These are phyloP conservation scores for Nicotiana otophora DNA, from an alignment of 257 asterid genomes.

Conservation along the genomic window DNA sequence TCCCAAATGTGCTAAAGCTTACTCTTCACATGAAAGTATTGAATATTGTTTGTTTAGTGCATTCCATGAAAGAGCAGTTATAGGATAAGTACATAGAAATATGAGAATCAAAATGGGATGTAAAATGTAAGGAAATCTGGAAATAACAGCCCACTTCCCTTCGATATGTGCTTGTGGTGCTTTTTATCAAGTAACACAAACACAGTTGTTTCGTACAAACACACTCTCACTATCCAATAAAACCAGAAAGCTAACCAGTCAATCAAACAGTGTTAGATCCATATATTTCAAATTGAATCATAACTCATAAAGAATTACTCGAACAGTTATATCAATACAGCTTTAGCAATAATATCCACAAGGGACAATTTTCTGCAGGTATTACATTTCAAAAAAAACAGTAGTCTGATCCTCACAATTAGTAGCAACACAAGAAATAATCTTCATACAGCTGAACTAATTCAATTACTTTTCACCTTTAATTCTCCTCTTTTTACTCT, in stretches of 20 bases:
- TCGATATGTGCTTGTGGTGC: neutral
- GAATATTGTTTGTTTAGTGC: neutral
- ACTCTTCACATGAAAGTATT: neutral
- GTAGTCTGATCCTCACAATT: neutral
- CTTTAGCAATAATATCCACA: neutral
- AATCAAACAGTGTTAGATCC: neutral
- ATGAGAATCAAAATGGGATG: neutral
- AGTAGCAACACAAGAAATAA: neutral
- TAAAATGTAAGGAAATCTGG: neutral
- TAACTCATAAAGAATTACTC: neutral
- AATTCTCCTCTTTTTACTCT: slow-evolving; percentile 31
- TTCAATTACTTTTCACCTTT: slow-evolving; percentile 14
- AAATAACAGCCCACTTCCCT: neutral
- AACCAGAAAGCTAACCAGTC: neutral
- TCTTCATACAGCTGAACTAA: neutral
- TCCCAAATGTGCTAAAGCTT: neutral
- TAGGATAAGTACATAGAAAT: neutral
- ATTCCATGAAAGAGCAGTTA: neutral
- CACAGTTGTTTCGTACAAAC: neutral
- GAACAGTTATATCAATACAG: neutral
- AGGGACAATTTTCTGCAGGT: neutral
- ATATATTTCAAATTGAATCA: neutral
- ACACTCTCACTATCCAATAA: neutral
- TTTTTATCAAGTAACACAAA: neutral
- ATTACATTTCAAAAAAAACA: neutral